Base-by-base conservation (phyloP, 2,329 filamentous ascomycete species). In the Periconia sp. region DNA sequence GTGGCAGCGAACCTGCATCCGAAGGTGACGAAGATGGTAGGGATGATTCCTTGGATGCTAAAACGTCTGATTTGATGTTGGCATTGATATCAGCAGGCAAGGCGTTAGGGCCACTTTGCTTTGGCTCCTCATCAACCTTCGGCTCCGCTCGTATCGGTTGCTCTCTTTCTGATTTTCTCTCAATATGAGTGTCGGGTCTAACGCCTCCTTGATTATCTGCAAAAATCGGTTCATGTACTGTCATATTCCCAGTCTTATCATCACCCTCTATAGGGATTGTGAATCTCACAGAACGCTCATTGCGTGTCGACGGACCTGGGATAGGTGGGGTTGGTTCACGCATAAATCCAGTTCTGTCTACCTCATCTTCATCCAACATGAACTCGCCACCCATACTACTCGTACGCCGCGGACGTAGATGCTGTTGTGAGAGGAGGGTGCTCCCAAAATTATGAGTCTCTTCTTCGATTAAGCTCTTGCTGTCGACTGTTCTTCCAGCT, bases 1-100 rank as follows among this genome's bases (percentile, higher is more conserved):
- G 81, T 6, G 81, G 65, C 33, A 84, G 59, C 4, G 80, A 83
- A 0, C 73, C 76, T 0, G 43, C 37, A 25, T 81, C 77, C 29
- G 62, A 66, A 13, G 52, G 54, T 4, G 58, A 61, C 5, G 61
- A 56, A 10, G 41, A 28, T 4, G 49, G 40, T 10, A 33, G 37
- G 8, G 40, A 16, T 28, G 36, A 13, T 15, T 39, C 37, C 41
- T n/a, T n/a, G n/a, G n/a, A n/a, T n/a, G n/a, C n/a, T n/a, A n/a
- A n/a, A n/a, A n/a, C n/a, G n/a, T 29, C 11, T 34, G 40, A 19
- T 46, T 18, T 7, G 35, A 36, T 22, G 54, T 48, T 1, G 29
- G 35, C 19, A 52, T 42, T 28, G 66, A 41, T 59, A 65, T 17
- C 59, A 59, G 24, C n/a, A n/a, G n/a, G n/a, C n/a, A n/a, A n/a